Evolutionary conservation across 768 basidiomycete species (phyloP).

Genomic region (Boletus pseudo-olivaceus): DNA sequence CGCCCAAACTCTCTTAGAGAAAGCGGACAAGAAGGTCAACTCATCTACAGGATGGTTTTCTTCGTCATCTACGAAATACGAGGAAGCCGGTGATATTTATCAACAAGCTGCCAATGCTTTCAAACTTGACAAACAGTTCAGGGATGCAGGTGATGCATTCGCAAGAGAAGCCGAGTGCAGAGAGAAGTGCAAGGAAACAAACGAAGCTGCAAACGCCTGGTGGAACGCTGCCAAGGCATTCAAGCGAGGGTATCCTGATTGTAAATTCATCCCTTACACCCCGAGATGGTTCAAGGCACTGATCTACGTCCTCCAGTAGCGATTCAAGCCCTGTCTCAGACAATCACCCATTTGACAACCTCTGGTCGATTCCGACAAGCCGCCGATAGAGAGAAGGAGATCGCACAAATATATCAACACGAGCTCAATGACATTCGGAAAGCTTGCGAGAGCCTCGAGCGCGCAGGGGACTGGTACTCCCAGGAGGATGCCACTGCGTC

Average conservation of each 20-base stretch:
- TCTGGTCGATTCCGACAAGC: slow-evolving; percentile 94
- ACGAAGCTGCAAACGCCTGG: slow-evolving; percentile 97
- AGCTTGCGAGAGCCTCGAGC: slow-evolving; percentile 87
- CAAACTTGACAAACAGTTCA: slow-evolving; percentile 89
- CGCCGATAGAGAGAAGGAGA: slow-evolving; percentile 96
- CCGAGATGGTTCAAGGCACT: not conserved
- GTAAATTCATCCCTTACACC: slow-evolving; percentile 46
- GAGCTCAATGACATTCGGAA: slow-evolving; percentile 74
- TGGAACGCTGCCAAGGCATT: slow-evolving; percentile 98
- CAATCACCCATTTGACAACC: slow-evolving; percentile 78
- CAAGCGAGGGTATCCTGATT: slow-evolving; percentile 81
- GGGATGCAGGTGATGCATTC: slow-evolving; percentile 89
- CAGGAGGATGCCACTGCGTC: slow-evolving; percentile 96
- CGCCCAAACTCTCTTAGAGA: slow-evolving; percentile 72
- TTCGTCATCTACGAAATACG: slow-evolving; percentile 77
- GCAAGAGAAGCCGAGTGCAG: slow-evolving; percentile 93
- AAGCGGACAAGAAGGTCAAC: slow-evolving; percentile 89
- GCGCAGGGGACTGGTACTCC: slow-evolving; percentile 96
- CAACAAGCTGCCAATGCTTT: slow-evolving; percentile 92
- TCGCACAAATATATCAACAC: slow-evolving; percentile 89
- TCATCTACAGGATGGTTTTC: slow-evolving; percentile 88
- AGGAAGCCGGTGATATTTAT: slow-evolving; percentile 95
- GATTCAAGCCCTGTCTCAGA: slow-evolving; percentile 79
- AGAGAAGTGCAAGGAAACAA: slow-evolving; percentile 79
- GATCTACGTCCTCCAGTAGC: slow-evolving; percentile 58